These are phyloP conservation scores for Neostapfia colusana DNA, from an alignment of 176 grass and related monocot genomes.

Conservation along the genomic window DNA sequence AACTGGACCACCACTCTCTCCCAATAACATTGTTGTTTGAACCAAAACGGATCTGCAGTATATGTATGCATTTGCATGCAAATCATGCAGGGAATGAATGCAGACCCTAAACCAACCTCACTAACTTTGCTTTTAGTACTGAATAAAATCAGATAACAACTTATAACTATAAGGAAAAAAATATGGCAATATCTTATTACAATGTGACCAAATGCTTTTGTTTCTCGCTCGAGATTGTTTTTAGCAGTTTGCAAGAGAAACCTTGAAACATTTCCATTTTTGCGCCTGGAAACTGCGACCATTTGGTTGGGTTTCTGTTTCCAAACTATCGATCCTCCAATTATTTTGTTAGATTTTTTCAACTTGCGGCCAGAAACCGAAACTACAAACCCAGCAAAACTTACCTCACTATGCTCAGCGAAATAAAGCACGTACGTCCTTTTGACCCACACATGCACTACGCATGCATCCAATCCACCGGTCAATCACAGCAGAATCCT, in stretches of 20 bases:
- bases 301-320: too few relatives aligned
- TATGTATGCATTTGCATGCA: background rate
- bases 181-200: background rate
- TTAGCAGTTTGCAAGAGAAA: too few relatives aligned
- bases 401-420: background rate
- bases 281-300: too few relatives aligned
- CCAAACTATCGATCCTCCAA: too few relatives aligned
- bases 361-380: too few relatives aligned
- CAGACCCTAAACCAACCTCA: too few relatives aligned
- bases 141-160: background rate
- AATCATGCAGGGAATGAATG: background rate
- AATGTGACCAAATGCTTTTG: background rate
- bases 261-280: too few relatives aligned
- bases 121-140: background rate
- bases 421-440: background rate
- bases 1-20: conserved; percentile 9
- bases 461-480: conserved; percentile 37
- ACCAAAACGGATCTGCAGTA: conserved; percentile 8
- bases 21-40: conserved; percentile 13
- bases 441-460: conserved; percentile 34
- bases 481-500: conserved; percentile 29
- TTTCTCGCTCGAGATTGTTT: too few relatives aligned
- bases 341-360: too few relatives aligned
- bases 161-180: background rate
- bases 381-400: too few relatives aligned